Conservation (phyloP, 1,139 yeast species). For the Ogataea hybrid region DNA sequence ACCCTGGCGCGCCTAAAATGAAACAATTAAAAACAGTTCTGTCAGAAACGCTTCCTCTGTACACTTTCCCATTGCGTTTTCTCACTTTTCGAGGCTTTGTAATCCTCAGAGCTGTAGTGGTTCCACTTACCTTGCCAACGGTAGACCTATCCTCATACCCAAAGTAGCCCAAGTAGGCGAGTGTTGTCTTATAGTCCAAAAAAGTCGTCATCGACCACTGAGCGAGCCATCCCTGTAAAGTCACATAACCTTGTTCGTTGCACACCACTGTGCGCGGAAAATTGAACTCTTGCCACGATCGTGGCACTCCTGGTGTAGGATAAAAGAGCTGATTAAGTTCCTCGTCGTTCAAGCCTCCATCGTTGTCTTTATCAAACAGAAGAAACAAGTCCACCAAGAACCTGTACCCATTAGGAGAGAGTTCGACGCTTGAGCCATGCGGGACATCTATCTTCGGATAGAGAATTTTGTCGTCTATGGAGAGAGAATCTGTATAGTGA, state of each 20-base stretch:
- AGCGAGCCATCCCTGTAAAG: conserved; percentile 96
- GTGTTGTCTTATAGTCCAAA: conserved; percentile 75
- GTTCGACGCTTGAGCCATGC: conserved; percentile 75
- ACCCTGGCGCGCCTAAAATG: conserved; percentile 77
- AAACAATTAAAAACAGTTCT: conserved; percentile 90
- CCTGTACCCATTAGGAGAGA: conserved; percentile 91
- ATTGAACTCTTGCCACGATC: conserved; percentile 77
- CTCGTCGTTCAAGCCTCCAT: conserved; percentile 80
- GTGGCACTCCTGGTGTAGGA: conserved; percentile 93
- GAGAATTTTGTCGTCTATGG: conserved; percentile 73
- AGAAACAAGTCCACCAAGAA: conserved; percentile 87
- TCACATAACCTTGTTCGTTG: conserved; percentile 84
- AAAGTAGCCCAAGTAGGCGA: conserved; percentile 83
- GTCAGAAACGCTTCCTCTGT: conserved; percentile 70
- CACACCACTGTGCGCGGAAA: conserved; percentile 88
- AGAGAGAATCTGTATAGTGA: conserved; percentile 87
- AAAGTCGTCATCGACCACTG: conserved; percentile 98
- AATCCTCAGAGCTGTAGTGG: conserved; percentile 63
- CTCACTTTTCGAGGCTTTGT: conserved; percentile 76
- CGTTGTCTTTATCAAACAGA: conserved; percentile 88
- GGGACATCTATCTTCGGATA: conserved; percentile 81
- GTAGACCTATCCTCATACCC: conserved; percentile 61
- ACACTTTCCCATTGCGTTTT: conserved; percentile 58
- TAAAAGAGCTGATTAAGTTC: conserved; percentile 69
- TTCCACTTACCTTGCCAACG: conserved; percentile 21